Evolutionary conservation across 768 basidiomycete genomes (phyloP).

Genomic region (Leccinum ochraceum): DNA sequence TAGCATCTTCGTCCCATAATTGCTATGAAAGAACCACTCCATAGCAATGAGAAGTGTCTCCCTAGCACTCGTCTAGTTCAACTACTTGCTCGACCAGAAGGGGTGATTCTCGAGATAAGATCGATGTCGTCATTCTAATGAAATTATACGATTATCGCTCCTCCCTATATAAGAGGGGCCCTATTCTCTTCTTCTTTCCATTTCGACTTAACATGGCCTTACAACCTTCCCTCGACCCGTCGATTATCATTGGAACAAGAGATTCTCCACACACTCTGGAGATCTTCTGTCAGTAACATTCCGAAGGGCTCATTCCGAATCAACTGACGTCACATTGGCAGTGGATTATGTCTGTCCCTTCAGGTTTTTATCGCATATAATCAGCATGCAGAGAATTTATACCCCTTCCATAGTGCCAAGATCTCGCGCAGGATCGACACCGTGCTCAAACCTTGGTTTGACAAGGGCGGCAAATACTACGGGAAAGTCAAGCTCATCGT

Average conservation of each 20-base stretch:
- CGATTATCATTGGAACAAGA: constrained; percentile 58
- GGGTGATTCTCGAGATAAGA: neutral
- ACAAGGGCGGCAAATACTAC: constrained; percentile 57
- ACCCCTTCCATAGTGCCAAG: constrained; percentile 49
- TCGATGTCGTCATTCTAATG: constrained; percentile 9
- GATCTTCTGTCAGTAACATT: constrained; percentile 58
- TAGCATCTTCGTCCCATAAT: too few species aligned
- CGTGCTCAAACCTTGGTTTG: constrained; percentile 47
- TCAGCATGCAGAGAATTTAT: neutral
- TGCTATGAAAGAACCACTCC: too few species aligned
- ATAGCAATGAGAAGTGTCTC: too few species aligned
- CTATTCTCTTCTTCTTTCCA: neutral
- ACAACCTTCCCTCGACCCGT: constrained; percentile 68
- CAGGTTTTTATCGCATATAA: constrained; percentile 44
- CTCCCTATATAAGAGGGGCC: neutral
- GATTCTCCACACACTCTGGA: constrained; percentile 74
- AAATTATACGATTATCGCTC: neutral
- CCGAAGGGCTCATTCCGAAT: neutral
- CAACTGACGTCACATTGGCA: constrained; percentile 26
- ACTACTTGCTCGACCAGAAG: too few species aligned
- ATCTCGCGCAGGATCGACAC: constrained; percentile 57
- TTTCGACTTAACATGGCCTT: constrained; percentile 58
- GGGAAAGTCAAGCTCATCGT: constrained; percentile 77
- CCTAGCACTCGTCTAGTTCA: too few species aligned
- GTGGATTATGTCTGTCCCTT: constrained; percentile 90